Evolutionary conservation across 805 yeast species (phyloP), one percentile per base, ranked within the genome.

Genomic region (Nakazawaea wickerhamii): DNA sequence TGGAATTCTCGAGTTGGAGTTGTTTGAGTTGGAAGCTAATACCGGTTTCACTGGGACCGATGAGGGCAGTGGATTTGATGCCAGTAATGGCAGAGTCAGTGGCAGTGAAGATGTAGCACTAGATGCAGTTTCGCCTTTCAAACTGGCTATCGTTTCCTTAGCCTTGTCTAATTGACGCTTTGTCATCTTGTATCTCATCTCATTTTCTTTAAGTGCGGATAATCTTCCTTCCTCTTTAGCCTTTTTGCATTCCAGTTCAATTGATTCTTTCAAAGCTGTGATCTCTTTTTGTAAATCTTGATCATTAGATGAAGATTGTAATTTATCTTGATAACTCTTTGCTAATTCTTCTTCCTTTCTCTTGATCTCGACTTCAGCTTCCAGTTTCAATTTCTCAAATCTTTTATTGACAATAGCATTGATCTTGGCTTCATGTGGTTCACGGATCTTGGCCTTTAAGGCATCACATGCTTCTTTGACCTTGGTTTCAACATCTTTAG

Each of bases 161-260:
- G 75, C 63, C 40, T 70, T 70, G 34, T 73, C 78, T n/a, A 75
- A 61, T 55, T 73, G 79, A 48, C 68, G 67, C 50, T 70, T 72
- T 50, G 77, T 63, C 58, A 82, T 71, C 45, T 70, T 73, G 44
- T 71, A 69, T 50, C 79, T 73, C 58, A 83, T 71, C 46, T 75
- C 82, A 37, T 70, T 71, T 52, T 79, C 79, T 54, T 77, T 75
- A 38, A 75, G 73, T 33, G 76, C 71, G 20, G 75, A 73, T 41
- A 66, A 64, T 38, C 75, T 63, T 3, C 73, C 69, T 36, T 67
- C 72, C 25, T 65, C 68, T 15, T 71, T 66, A 35, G 68, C 65
- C 45, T 66, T 62, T 48, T 64, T 54, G 58, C 58, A 58, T 43
- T 53, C 47, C 40, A 45, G 38, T 44, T 50, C 58, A 34, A 55